Evolutionary conservation across 2,329 filamentous ascomycete species (phyloP).

Genomic region (Stachybotrys echinatus): DNA sequence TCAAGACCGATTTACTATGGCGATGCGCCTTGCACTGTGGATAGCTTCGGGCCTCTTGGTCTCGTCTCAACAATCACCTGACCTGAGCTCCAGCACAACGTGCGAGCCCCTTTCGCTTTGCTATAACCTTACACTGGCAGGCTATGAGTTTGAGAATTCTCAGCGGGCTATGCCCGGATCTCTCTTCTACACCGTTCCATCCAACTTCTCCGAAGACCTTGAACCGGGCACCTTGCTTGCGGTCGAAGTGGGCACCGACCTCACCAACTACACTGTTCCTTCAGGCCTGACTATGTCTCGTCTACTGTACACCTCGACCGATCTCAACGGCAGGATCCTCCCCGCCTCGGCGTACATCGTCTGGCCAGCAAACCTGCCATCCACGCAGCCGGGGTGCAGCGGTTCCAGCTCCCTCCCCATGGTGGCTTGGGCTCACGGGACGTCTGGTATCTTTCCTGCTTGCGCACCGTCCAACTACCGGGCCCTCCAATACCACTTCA

Average conservation of each 20-base stretch:
- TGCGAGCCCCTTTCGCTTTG: neutral
- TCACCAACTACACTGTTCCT: constrained; percentile 8
- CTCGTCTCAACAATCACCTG: neutral
- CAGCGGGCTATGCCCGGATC: neutral
- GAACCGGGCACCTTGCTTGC: neutral
- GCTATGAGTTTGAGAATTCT: neutral
- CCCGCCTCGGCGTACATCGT: constrained; percentile 6
- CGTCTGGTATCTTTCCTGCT: constrained; percentile 8
- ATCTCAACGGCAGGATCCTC: constrained; percentile 5
- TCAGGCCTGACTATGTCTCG: constrained; percentile 9
- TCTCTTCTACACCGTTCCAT: neutral
- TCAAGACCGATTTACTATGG: no score
- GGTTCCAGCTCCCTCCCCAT: neutral
- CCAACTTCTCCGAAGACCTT: neutral
- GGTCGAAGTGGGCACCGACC: constrained; percentile 4
- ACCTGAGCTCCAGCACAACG: neutral
- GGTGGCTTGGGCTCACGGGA: constrained; percentile 4
- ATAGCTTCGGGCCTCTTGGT: no score
- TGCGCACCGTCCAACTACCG: constrained; percentile 10
- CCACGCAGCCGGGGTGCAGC: neutral
- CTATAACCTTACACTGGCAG: neutral
- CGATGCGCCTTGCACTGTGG: no score
- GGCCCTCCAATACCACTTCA: constrained; percentile 11
- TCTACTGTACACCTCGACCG: constrained; percentile 9
- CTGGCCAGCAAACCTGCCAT: neutral